Base-by-base conservation (phyloP, 306 rosid species). In the Spatholobus suberectus region DNA sequence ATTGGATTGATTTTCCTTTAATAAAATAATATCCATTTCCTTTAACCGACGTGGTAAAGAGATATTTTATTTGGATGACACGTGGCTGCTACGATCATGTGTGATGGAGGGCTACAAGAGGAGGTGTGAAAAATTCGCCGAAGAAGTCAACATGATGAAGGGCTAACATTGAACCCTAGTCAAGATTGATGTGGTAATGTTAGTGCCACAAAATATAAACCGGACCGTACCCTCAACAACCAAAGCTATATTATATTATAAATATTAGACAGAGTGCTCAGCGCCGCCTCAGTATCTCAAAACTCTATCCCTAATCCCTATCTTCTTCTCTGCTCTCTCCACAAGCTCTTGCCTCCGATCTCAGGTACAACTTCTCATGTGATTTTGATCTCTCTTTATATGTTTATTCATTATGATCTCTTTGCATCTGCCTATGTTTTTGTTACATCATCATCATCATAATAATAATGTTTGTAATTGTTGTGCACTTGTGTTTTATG, bases 281-380 rank as follows among this genome's bases (percentile, higher is more conserved):
- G 17, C 51, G 66, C 65, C 82, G 82, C 17, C 65, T 65, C 71
- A 40, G 0, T 55, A 57, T 37, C 76, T 35, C 44, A 27, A 11
- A 10, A 27, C 37, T 65, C 51, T 13, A 77, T 77, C 72, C 52
- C 79, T 57, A 37, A 44, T 70, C 13, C 23, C 29, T 63, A 4
- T 37, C 47, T 18, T 8, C 0, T 17, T 1, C 7, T 11, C 5
- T 23, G 5, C 17, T 10, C 29, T 38, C 69, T 47, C 6, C 0
- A 0, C 10, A 29, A 6, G 18, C 73, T 24, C 34, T 34, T 4
- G 10, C 20, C 38, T 77, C 37, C 69, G 34, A 62, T 63, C 63
- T 61, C 23, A 63, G 81, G 81, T 77, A 6, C 21, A n/a, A 5
- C 18, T 51, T 35, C 29, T 54, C 18, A 4, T 4, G 3, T 2